phyloP scores from a whole-genome alignment of 1,284 basidiomycete species.

The Volvariella surrecta region DNA sequence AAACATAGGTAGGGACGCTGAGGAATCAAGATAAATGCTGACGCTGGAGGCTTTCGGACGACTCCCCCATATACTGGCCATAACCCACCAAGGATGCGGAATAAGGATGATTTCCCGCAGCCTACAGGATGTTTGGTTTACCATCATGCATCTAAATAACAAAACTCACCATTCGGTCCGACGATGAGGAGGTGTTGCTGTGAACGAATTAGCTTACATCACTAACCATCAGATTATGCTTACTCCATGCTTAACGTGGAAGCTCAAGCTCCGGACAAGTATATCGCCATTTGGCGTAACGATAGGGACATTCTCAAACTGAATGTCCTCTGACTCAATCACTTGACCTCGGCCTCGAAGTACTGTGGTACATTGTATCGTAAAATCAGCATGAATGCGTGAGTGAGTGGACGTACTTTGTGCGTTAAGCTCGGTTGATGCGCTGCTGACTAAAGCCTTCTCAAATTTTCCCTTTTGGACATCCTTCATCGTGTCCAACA shows the following conservation, averaged over 20 bases:
- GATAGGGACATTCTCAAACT: slow-evolving; percentile 91
- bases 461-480: slow-evolving; percentile 81
- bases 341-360: slow-evolving; percentile 75
- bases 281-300: slow-evolving; percentile 96
- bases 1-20: slow-evolving; percentile 92
- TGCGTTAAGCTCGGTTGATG: slow-evolving; percentile 72
- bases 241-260: slow-evolving; percentile 86
- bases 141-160: slow-evolving; percentile 1
- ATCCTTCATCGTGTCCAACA: slow-evolving; percentile 90
- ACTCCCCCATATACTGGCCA: slow-evolving; percentile 96
- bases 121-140: slow-evolving; percentile 26
- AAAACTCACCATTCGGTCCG: slow-evolving; percentile 73
- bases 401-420: slow-evolving; percentile 44
- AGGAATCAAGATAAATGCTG: slow-evolving; percentile 91
- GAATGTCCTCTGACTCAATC: slow-evolving; percentile 81
- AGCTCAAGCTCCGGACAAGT: slow-evolving; percentile 77
- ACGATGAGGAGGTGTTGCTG: slow-evolving; percentile 88
- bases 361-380: slow-evolving; percentile 36
- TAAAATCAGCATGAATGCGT: neutral
- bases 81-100: slow-evolving; percentile 91
- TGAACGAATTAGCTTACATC: slow-evolving; percentile 7
- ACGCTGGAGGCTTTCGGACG: slow-evolving; percentile 88
- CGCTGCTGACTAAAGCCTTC: slow-evolving; percentile 79
- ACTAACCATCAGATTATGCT: slow-evolving; percentile 18
- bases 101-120: slow-evolving; percentile 86